Evolutionary conservation across 2,329 filamentous ascomycete species (phyloP).

Genomic region (Boeremia lycopersici): DNA sequence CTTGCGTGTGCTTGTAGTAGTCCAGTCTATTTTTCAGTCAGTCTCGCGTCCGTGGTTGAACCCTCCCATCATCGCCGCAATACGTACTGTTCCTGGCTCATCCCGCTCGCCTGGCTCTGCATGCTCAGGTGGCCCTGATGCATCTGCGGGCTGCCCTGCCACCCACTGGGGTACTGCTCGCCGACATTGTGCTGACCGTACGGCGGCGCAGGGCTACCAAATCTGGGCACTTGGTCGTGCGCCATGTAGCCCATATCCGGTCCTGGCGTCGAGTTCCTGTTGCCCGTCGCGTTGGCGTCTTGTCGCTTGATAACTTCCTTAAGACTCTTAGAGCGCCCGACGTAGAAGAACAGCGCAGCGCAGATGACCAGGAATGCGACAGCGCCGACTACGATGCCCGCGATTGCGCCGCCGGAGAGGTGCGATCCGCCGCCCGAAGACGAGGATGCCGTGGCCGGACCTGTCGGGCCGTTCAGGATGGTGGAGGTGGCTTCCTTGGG

Average conservation of each 20-base stretch:
- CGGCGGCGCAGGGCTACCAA: conserved; percentile 20
- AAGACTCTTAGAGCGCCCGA: conserved; percentile 54
- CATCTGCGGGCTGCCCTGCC: conserved; percentile 21
- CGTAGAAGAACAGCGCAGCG: conserved; percentile 68
- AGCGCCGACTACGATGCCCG: conserved; percentile 66
- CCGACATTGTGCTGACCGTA: conserved; percentile 35
- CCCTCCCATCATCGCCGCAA: not conserved
- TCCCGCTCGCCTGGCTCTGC: conserved; percentile 21
- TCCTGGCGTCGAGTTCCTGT: conserved; percentile 10
- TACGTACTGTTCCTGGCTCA: conserved; percentile 36
- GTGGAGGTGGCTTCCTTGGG: conserved; percentile 44
- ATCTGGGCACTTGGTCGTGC: conserved; percentile 10
- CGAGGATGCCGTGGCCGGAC: conserved; percentile 5
- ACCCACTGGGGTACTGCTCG: conserved; percentile 32
- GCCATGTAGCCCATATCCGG: conserved; percentile 10
- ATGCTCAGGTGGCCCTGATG: conserved; percentile 26
- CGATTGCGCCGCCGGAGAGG: conserved; percentile 50
- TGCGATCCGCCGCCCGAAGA: conserved; percentile 1
- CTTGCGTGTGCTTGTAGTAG: conserved; percentile 28
- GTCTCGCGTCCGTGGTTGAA: not conserved
- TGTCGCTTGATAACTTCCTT: conserved; percentile 34
- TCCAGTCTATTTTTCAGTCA: conserved; percentile 24
- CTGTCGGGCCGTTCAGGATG: conserved; percentile 8
- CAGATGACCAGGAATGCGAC: conserved; percentile 65
- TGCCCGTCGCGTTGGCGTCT: conserved; percentile 22